Conservation (phyloP, 306 rosid species). For the Sicyos baderoa region DNA sequence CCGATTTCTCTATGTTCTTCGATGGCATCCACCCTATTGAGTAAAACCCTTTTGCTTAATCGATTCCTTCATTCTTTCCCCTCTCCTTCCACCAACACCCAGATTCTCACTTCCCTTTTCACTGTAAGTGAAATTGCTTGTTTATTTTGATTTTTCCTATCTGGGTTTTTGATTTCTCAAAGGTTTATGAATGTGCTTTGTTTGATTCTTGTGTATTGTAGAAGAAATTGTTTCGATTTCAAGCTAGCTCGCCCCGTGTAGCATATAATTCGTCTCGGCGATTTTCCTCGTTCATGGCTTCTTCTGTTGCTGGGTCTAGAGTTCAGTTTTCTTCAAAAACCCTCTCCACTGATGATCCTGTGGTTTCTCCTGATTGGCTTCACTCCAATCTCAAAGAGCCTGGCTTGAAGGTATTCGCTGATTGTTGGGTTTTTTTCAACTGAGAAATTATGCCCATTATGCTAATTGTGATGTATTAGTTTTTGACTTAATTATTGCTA, state of each 20-base stretch:
- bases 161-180: background rate
- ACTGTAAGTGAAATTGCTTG: slow-evolving; percentile 33
- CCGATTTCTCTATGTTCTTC: slow-evolving; percentile 24
- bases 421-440: background rate
- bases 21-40: slow-evolving; percentile 62
- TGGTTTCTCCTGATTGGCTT: slow-evolving; percentile 90
- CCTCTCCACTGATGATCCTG: slow-evolving; percentile 57
- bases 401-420: slow-evolving; percentile 58
- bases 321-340: slow-evolving; percentile 51
- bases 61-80: slow-evolving; percentile 43
- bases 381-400: slow-evolving; percentile 69
- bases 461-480: slow-evolving; percentile 1
- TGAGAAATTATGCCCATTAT: background rate
- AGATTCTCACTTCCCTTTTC: slow-evolving; percentile 40
- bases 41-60: slow-evolving; percentile 43
- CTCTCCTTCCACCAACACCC: slow-evolving; percentile 36
- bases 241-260: slow-evolving; percentile 29
- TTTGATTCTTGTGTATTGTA: slow-evolving; percentile 25
- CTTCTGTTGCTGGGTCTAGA: slow-evolving; percentile 41
- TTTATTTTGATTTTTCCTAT: slow-evolving; percentile 11
- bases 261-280: slow-evolving; percentile 28
- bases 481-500: background rate
- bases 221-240: slow-evolving; percentile 37
- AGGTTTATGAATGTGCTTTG: background rate
- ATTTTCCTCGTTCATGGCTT: slow-evolving; percentile 50